Base-by-base conservation (phyloP, 2,329 filamentous ascomycete species). In the Tolypocladium endophyticum region DNA sequence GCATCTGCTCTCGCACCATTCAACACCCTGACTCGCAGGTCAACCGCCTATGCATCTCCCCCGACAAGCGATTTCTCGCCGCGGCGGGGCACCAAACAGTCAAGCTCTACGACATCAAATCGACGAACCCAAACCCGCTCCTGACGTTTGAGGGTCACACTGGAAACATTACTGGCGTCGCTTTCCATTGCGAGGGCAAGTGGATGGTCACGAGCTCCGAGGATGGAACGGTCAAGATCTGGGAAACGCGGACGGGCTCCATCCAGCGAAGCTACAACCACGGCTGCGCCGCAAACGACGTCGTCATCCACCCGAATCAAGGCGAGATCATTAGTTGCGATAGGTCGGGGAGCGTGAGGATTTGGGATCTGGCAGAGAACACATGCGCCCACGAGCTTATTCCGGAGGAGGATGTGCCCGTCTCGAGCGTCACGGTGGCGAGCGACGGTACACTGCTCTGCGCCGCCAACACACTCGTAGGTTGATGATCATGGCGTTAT, bases 131-230 rank as follows among this genome's bases (percentile, higher is more conserved):
- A 2, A 94, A 93, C 65, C 89, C 94, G 1, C 82, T 97, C 30
- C 85, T 97, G 69, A 92, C 89, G 25, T 97, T 99, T 69, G 93
- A 97, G 72, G 94, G 94, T 50, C 94, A 99, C 76, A 94, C 90
- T 16, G 91, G 87, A 65, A 99, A 99, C 70, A 88, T 99, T 71
- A 99, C 94, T 0, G 94, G 94, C 52, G 90, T 99, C 55, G 92
- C 92, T 14, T 99, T 99, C 72, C 94, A 99, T 74, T 97, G 93
- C 73, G 94, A 99, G 74, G 92, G 93, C 14, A 99, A 99, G 77
- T 99, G 94, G 94, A 97, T 99, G 90, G 94, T 97, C 23, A 99
- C 94, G 12, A 95, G 89, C 73, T 96, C 90, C 55, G 94, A 99
- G 74, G 94, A 99, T 71, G 90, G 92, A 68, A 96, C 91, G 0